Conservation (phyloP, 192 early-diverging fungal species). For the Lobosporangium transversale region DNA sequence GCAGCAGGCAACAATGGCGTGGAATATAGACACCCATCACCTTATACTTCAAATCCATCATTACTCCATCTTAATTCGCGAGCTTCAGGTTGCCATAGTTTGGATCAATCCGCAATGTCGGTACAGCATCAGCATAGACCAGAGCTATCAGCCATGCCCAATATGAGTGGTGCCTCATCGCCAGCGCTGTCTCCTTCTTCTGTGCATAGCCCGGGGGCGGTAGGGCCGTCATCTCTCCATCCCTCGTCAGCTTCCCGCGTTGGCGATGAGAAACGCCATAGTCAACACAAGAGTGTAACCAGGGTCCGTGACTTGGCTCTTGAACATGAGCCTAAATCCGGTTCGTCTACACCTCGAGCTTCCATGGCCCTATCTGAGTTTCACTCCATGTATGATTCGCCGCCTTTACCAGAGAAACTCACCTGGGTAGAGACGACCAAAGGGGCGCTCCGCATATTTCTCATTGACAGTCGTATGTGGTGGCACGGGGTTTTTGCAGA, state of each 20-base stretch:
- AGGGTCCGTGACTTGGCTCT: slow-evolving; percentile 11
- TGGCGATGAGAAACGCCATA: slow-evolving; percentile 6
- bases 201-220: not conserved
- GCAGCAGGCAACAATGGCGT: slow-evolving; percentile 13
- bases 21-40: slow-evolving; percentile 40
- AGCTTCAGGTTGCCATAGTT: not conserved
- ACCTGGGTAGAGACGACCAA: slow-evolving; percentile 18
- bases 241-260: slow-evolving; percentile 12
- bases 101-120: slow-evolving; percentile 22
- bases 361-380: slow-evolving; percentile 37
- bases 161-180: slow-evolving; percentile 2
- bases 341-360: slow-evolving; percentile 17
- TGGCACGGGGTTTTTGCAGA: slow-evolving; percentile 40
- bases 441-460: slow-evolving; percentile 28
- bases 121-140: slow-evolving; percentile 15
- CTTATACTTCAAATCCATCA: slow-evolving; percentile 35
- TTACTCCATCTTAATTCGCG: slow-evolving; percentile 21
- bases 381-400: slow-evolving; percentile 29
- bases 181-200: not conserved
- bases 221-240: slow-evolving; percentile 14
- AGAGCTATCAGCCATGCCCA: slow-evolving; percentile 34
- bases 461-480: slow-evolving; percentile 51
- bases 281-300: slow-evolving; percentile 22
- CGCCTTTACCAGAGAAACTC: slow-evolving; percentile 30
- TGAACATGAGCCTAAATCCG: slow-evolving; percentile 4